phyloP scores from a whole-genome alignment of 371 early-diverging fungal species.

The Zopfochytrium polystomum region DNA sequence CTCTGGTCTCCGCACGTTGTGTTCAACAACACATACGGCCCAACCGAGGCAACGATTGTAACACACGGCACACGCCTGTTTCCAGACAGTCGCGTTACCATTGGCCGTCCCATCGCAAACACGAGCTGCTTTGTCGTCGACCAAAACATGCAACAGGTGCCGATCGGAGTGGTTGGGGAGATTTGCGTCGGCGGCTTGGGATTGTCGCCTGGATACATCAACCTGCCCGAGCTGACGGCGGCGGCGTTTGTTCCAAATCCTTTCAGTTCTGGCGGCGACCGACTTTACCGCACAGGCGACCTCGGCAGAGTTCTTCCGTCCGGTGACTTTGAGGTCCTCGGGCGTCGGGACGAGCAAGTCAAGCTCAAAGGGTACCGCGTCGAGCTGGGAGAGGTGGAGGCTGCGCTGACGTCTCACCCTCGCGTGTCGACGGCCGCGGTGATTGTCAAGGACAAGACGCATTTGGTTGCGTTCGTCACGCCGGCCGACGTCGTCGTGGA shows the following conservation, averaged over 20 bases:
- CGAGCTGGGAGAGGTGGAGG: background rate
- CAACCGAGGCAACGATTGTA: constrained; percentile 26
- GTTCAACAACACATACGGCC: constrained; percentile 36
- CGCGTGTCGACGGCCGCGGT: constrained; percentile 13
- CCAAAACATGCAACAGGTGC: constrained; percentile 9
- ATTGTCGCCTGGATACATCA: constrained; percentile 21
- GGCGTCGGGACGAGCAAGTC: too few relatives aligned
- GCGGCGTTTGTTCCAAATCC: constrained; percentile 25
- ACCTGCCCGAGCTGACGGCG: constrained; percentile 24
- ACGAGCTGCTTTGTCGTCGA: constrained; percentile 15
- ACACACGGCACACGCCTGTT: background rate
- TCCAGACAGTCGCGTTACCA: background rate
- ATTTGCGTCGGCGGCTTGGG: constrained; percentile 22
- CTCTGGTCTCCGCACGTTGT: constrained; percentile 16
- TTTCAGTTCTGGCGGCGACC: background rate
- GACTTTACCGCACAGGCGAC: constrained; percentile 21
- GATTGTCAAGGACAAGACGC: background rate
- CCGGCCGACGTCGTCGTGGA: background rate
- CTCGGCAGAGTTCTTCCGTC: background rate
- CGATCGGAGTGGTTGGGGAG: constrained; percentile 25
- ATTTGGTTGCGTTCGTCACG: background rate
- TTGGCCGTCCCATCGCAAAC: constrained; percentile 16
- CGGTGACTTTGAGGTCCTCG: background rate
- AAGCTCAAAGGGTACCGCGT: too few relatives aligned
- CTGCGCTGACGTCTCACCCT: background rate